Conservation (phyloP, 176 grass and related monocot species). For the Saccharum officinarum region DNA sequence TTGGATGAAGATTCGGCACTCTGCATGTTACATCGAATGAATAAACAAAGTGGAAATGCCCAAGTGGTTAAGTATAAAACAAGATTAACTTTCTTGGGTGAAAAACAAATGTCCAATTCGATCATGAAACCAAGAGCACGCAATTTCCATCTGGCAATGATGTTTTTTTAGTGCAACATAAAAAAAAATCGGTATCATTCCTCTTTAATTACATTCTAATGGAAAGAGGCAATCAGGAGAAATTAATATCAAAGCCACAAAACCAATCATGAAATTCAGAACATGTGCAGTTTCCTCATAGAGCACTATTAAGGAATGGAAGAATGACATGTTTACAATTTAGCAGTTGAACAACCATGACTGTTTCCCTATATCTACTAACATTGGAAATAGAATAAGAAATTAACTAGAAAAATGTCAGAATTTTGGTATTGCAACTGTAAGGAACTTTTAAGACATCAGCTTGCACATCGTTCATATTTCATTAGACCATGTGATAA, state of each 20-base stretch:
- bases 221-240: conserved; percentile 8
- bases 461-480: not conserved
- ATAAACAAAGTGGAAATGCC: conserved; percentile 4
- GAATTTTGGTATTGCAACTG: conserved; percentile 3
- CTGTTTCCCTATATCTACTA: not conserved
- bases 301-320: not conserved
- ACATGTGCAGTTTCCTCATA: not conserved
- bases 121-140: conserved; percentile 10
- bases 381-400: not conserved
- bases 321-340: not conserved
- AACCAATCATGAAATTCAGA: conserved; percentile 9
- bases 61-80: conserved; percentile 15
- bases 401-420: not conserved
- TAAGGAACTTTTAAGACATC: not conserved
- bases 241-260: not conserved
- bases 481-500: not conserved
- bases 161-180: conserved; percentile 5
- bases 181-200: not conserved
- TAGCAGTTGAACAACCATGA: not conserved
- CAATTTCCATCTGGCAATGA: not conserved
- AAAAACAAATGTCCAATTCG: conserved; percentile 10
- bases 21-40: conserved; percentile 47
- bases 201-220: not conserved
- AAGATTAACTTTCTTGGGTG: conserved; percentile 23
- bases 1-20: conserved; percentile 72